A percentile compares a stretch with the other conserved stretches of the same genome.
phyloP scores from a whole-genome alignment of 2,329 filamentous ascomycete species.

The Exophiala sp. region DNA sequence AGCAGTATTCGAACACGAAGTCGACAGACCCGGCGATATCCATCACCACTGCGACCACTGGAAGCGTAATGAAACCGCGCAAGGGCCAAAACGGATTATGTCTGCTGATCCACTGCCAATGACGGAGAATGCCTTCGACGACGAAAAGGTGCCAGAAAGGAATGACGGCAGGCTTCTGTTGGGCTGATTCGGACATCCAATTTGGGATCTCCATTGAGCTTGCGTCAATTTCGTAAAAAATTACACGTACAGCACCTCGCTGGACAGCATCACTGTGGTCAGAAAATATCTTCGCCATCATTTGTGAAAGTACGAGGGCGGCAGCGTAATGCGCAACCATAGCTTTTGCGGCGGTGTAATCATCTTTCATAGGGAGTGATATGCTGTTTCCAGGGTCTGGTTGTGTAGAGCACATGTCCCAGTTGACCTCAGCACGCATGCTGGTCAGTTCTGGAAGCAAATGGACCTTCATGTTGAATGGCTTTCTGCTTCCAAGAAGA shows the following conservation, averaged over 20 bases:
- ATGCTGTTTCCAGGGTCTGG: background rate
- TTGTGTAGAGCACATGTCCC: background rate
- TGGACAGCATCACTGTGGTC: background rate
- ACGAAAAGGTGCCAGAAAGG: slow-evolving; percentile 7
- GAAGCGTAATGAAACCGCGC: background rate
- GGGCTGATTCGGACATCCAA: background rate
- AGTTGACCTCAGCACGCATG: slow-evolving; percentile 2
- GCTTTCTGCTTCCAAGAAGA: background rate
- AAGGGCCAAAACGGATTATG: background rate
- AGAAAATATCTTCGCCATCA: background rate
- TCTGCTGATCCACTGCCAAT: slow-evolving; percentile 7
- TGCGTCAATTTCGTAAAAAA: slow-evolving; percentile 10
- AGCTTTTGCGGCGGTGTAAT: slow-evolving; percentile 1
- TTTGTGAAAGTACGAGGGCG: slow-evolving; percentile 6
- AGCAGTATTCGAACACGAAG: background rate
- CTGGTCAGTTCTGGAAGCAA: slow-evolving; percentile 3
- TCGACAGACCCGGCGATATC: background rate
- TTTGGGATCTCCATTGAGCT: background rate
- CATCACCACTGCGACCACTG: background rate
- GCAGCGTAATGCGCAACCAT: slow-evolving; percentile 3
- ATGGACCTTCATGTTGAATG: slow-evolving; percentile 3
- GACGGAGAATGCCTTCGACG: background rate
- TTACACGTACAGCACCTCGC: background rate
- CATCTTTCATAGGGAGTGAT: background rate
- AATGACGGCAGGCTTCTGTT: background rate